A percentile compares a stretch with the other conserved stretches of the same genome.
Evolutionary conservation across 2,329 filamentous ascomycete species (phyloP).

Genomic region (Metarhizium brunneum): DNA sequence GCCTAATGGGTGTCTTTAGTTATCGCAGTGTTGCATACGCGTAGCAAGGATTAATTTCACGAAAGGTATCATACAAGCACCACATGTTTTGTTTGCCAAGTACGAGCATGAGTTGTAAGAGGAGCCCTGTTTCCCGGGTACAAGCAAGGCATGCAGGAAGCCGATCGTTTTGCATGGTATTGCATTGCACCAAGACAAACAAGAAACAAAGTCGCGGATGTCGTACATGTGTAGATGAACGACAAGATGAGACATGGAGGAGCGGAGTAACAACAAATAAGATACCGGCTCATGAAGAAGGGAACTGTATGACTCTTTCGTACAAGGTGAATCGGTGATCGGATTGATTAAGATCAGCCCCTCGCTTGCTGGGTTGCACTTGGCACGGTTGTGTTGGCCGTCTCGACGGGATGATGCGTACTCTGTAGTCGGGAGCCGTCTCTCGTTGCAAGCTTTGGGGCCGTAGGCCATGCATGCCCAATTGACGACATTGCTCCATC

Average conservation of each 20-base stretch:
- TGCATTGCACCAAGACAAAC: background rate
- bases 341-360: background rate
- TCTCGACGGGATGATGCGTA: background rate
- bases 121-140: background rate
- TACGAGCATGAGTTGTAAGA: background rate
- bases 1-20: background rate
- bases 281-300: background rate
- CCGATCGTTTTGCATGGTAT: background rate
- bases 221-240: background rate
- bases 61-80: background rate
- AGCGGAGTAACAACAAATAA: background rate
- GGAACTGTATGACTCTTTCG: background rate
- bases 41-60: background rate
- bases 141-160: background rate
- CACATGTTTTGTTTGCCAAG: background rate
- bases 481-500: too few relatives aligned
- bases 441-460: too few relatives aligned
- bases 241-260: background rate
- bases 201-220: background rate
- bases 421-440: too few relatives aligned
- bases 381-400: background rate
- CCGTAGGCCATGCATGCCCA: too few relatives aligned
- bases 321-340: background rate
- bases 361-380: background rate
- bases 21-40: background rate